Evolutionary conservation across 306 rosid genomes (phyloP), one percentile per base, ranked within the genome.

Genomic region (Psophocarpus tetragonolobus): DNA sequence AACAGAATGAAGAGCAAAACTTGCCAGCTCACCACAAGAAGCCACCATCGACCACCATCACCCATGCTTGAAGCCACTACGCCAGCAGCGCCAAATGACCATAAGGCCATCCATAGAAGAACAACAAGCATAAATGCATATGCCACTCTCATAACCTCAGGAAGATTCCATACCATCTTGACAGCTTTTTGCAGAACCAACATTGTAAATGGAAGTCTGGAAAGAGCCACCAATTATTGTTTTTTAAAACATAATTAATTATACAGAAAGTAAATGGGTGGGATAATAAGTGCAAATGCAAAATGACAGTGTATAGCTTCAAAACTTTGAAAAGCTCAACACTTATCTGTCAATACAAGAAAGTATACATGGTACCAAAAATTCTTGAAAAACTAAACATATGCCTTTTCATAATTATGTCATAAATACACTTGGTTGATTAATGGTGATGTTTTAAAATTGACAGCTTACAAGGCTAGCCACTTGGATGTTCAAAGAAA

Each of bases 1-100:
- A 60, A 85, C 66, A 84, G 74, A 89, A 89, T 57, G 82, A 87
- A 89, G 86, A 84, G 90, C 80, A 88, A 88, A 95, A 92, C 95
- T 92, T 89, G 97, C 97, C 96, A 86, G 90, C 99, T 95, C 99
- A 95, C 99, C 99, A 88, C 97, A 89, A 95, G 97, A 84, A 95
- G 96, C 99, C 99, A 95, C 99, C 99, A 95, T 76, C 93, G 91
- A 76, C 97, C 97, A 70, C 96, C 84, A 36, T 95, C 95, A 41
- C 92, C 99, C 79, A 89, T 84, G 90, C 96, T 87, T 70, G 97
- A 95, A 68, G 99, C 99, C 82, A 95, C 97, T 66, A 91, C 95
- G 80, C 97, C 99, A 71, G 99, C 96, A 73, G 90, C 99, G 82
- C 99, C 99, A 74, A 95, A 95, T 66, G 99, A 95, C 99, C 99